Percentiles rank a stretch among this genome's conserved stretches.
These are phyloP conservation scores for Chlorella variabilis DNA, from an alignment of 163 green algal genomes.

Conservation along the genomic window DNA sequence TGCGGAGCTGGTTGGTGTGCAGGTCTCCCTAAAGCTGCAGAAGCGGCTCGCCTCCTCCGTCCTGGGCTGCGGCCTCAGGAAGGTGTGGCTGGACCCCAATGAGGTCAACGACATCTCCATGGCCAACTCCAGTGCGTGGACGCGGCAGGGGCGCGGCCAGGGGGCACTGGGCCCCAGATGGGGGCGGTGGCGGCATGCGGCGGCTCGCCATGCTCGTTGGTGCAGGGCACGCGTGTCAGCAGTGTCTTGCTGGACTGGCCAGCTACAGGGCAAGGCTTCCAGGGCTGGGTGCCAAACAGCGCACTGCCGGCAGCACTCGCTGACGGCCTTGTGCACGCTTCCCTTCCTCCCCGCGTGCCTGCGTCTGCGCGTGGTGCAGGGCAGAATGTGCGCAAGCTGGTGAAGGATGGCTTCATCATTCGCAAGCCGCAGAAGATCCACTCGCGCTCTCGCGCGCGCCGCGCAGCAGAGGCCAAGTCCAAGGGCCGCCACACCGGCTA, in stretches of 20 bases:
- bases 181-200: too few species aligned
- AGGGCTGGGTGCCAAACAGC: too few species aligned
- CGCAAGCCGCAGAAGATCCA: constrained; percentile 97
- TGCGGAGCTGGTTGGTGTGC: too few species aligned
- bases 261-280: too few species aligned
- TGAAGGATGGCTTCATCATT: constrained; percentile 99
- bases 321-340: background rate
- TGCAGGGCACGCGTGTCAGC: too few species aligned
- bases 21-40: constrained; percentile 92
- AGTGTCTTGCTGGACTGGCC: too few species aligned
- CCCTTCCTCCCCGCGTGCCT: background rate
- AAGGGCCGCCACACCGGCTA: constrained; percentile 98
- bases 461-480: constrained; percentile 91
- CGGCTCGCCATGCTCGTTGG: too few species aligned
- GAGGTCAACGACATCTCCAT: constrained; percentile 99
- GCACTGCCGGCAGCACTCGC: too few species aligned
- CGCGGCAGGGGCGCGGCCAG: too few species aligned
- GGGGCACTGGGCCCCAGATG: background rate
- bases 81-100: constrained; percentile 99
- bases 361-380: constrained; percentile 75
- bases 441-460: constrained; percentile 88
- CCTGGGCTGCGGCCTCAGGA: constrained; percentile 90
- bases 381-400: constrained; percentile 99
- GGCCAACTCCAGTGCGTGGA: constrained; percentile 97
- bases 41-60: constrained; percentile 98